Conservation (phyloP, 169 alveolate genomes). For the Cryptosporidium parvum region DNA sequence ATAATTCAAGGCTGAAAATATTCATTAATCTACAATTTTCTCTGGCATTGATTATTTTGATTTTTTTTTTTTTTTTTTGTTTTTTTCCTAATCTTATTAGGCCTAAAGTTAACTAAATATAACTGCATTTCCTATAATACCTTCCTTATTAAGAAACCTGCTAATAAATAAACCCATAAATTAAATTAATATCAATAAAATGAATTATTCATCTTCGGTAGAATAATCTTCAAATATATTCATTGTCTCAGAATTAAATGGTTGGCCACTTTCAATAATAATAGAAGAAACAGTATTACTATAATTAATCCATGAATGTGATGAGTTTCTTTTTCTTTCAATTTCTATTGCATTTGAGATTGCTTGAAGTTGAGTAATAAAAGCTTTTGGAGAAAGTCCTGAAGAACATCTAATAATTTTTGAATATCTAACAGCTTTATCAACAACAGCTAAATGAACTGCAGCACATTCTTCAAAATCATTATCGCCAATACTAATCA, state of each 20-base stretch:
- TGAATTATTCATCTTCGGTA: constrained; percentile 64
- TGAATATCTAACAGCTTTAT: constrained; percentile 30
- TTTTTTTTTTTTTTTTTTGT: no score
- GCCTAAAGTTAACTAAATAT: background rate
- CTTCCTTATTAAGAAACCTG: background rate
- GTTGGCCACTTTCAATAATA: constrained; percentile 24
- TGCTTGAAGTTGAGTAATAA: constrained; percentile 38
- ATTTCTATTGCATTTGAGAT: constrained; percentile 49
- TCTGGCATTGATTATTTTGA: background rate
- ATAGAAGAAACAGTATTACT: constrained; percentile 68
- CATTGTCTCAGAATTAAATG: background rate
- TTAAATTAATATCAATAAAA: no score
- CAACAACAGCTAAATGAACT: constrained; percentile 55
- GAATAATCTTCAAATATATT: constrained; percentile 27
- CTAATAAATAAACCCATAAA: background rate
- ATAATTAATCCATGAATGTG: constrained; percentile 67
- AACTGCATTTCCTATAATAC: background rate
- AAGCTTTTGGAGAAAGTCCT: constrained; percentile 64
- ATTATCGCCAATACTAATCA: constrained; percentile 86
- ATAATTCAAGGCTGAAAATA: background rate
- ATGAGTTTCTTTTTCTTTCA: constrained; percentile 58
- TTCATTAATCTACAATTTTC: background rate
- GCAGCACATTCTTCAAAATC: constrained; percentile 89
- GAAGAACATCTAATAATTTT: constrained; percentile 64
- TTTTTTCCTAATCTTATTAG: background rate